These are phyloP conservation scores for Prunella vulgaris DNA, from an alignment of 257 asterid species.

Conservation along the genomic window DNA sequence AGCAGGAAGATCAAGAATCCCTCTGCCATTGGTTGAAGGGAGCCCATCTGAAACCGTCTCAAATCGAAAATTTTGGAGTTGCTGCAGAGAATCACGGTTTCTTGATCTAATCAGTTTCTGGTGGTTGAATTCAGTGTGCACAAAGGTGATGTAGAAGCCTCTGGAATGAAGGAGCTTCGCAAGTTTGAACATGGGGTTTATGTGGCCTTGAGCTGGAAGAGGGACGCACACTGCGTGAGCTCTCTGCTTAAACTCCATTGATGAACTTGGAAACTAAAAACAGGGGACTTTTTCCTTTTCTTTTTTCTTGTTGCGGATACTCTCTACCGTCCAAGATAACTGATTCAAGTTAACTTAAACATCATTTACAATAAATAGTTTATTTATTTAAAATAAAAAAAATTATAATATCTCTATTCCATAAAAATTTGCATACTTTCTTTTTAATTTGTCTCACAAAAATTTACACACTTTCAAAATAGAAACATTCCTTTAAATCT, in stretches of 20 bases:
- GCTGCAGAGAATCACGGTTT: slow-evolving; percentile 13
- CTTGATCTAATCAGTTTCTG: slow-evolving; percentile 18
- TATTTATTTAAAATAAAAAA: too few species aligned
- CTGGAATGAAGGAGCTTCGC: slow-evolving; percentile 44
- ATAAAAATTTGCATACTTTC: too few species aligned
- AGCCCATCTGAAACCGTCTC: slow-evolving; percentile 50
- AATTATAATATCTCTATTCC: too few species aligned
- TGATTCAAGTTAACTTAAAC: too few species aligned
- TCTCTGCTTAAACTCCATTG: background rate
- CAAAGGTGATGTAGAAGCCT: slow-evolving; percentile 53
- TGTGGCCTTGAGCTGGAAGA: slow-evolving; percentile 54
- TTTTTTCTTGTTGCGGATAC: too few species aligned
- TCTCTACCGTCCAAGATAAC: too few species aligned
- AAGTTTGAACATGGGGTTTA: slow-evolving; percentile 53
- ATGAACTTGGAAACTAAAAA: background rate
- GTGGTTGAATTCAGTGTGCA: slow-evolving; percentile 46
- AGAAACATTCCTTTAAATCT: too few species aligned
- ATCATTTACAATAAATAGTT: too few species aligned
- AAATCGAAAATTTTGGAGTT: slow-evolving; percentile 32
- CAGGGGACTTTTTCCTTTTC: too few species aligned
- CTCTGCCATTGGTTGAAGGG: slow-evolving; percentile 26
- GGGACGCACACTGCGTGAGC: slow-evolving; percentile 57
- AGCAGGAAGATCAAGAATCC: slow-evolving; percentile 26
- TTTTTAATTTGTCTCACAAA: too few species aligned
- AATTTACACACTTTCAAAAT: too few species aligned